Conservation (phyloP, 2,329 filamentous ascomycete species). For the Geosmithia flava region DNA sequence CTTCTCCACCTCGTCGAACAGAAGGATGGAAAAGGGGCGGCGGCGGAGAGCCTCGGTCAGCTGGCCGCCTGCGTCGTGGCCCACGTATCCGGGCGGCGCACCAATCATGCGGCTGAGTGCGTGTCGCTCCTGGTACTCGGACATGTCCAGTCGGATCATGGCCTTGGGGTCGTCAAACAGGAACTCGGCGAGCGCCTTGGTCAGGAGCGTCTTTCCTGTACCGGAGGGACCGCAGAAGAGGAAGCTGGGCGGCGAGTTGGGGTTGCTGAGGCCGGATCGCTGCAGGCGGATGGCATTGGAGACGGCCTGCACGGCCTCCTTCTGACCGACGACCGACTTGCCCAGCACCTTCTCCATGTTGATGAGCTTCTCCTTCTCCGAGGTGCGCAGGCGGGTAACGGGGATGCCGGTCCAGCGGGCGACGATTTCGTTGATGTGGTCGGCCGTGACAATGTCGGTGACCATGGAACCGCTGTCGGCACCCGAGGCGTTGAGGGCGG, state of each 20-base stretch:
- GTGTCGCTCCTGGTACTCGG: conserved; percentile 96
- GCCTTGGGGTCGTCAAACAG: conserved; percentile 93
- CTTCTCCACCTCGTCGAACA: conserved; percentile 98
- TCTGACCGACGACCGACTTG: conserved; percentile 84
- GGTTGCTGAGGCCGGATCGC: conserved; percentile 86
- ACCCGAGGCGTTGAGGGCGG: conserved; percentile 42
- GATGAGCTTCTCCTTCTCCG: conserved; percentile 96
- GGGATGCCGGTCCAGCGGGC: conserved; percentile 97
- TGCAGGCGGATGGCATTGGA: conserved; percentile 94
- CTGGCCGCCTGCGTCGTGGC: conserved; percentile 90
- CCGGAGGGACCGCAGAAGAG: conserved; percentile 97
- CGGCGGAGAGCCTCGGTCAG: conserved; percentile 89
- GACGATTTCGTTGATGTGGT: conserved; percentile 98
- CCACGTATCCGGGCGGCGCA: conserved; percentile 91
- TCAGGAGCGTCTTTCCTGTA: conserved; percentile 94
- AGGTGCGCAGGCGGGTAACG: conserved; percentile 83
- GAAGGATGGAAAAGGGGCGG: conserved; percentile 90
- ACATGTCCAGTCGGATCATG: conserved; percentile 99
- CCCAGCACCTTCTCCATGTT: conserved; percentile 85
- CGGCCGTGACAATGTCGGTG: conserved; percentile 86
- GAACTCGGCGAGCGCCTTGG: conserved; percentile 94
- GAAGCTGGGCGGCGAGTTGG: conserved; percentile 95
- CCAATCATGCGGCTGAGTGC: conserved; percentile 95
- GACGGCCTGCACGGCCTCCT: conserved; percentile 83
- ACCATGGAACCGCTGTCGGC: conserved; percentile 63